Conservation (phyloP, 495 filamentous ascomycete species). For the Trichoderma asperelloides region DNA sequence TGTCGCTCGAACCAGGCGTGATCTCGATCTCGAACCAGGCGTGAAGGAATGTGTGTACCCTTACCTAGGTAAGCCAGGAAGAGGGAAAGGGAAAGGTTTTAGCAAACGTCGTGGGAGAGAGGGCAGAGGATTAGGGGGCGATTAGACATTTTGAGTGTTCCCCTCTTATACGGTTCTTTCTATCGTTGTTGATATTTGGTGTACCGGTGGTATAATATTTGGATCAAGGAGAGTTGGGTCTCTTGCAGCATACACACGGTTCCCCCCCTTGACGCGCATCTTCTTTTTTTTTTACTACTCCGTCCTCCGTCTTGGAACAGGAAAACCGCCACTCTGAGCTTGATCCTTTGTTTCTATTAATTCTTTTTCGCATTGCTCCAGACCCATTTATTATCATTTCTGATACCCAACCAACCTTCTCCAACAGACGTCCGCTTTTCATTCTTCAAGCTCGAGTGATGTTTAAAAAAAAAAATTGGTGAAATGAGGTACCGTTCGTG, state of each 20-base stretch:
- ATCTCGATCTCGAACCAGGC: neutral
- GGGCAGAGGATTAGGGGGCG: neutral
- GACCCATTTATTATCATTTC: neutral
- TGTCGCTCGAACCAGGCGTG: neutral
- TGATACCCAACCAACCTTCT: slow-evolving; percentile 7
- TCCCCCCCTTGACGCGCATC: neutral
- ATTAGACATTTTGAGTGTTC: slow-evolving; percentile 3
- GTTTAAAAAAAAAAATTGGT: neutral
- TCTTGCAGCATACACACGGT: neutral
- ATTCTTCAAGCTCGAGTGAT: neutral
- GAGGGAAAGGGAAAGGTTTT: neutral
- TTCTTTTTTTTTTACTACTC: neutral
- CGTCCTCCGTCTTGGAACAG: neutral
- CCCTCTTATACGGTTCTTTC: neutral
- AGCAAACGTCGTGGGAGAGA: neutral
- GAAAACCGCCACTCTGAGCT: neutral
- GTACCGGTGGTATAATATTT: slow-evolving; percentile 8
- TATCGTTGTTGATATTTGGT: slow-evolving; percentile 7
- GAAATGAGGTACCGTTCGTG: neutral
- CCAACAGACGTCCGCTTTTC: neutral
- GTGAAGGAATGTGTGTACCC: neutral
- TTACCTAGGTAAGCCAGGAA: neutral
- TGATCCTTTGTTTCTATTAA: neutral
- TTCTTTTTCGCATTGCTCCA: neutral
- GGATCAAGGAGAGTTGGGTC: slow-evolving; percentile 8